Evolutionary conservation across 1,139 yeast genomes (phyloP).

Genomic region (Geotrichum australiense): DNA sequence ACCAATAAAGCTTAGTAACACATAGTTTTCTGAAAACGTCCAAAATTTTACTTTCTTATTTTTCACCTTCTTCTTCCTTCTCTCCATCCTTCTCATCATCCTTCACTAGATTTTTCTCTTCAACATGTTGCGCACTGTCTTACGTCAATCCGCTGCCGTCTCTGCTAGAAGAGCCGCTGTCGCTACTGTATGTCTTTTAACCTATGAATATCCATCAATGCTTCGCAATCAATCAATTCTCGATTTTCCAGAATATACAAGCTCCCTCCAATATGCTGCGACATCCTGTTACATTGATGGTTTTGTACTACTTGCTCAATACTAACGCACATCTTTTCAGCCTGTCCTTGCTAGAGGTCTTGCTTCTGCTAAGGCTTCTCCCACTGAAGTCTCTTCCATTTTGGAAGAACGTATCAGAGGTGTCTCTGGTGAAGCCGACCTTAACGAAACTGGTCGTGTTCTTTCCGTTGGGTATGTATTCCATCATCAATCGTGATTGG

Average conservation of each 20-base stretch:
- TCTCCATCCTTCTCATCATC: constrained; percentile 18
- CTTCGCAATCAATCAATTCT: not conserved
- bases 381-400: constrained; percentile 98
- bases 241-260: too few relatives aligned
- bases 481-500: constrained; percentile 10
- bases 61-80: constrained; percentile 22
- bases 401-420: constrained; percentile 99
- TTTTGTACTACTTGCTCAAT: not conserved
- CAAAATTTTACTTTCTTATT: constrained; percentile 13
- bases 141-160: constrained; percentile 37
- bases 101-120: constrained; percentile 16
- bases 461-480: constrained; percentile 83
- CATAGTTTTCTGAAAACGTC: not conserved
- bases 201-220: too few relatives aligned
- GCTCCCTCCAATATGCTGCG: too few relatives aligned
- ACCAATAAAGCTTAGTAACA: not conserved
- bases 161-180: constrained; percentile 31
- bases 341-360: constrained; percentile 47
- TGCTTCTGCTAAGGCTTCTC: constrained; percentile 92
- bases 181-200: constrained; percentile 16
- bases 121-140: constrained; percentile 39
- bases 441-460: constrained; percentile 99
- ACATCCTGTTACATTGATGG: too few relatives aligned
- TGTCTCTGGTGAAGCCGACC: constrained; percentile 94
- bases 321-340: constrained; percentile 5